Base-by-base conservation (phyloP, 169 alveolate genomes). In the Plasmodium blacklocki region DNA sequence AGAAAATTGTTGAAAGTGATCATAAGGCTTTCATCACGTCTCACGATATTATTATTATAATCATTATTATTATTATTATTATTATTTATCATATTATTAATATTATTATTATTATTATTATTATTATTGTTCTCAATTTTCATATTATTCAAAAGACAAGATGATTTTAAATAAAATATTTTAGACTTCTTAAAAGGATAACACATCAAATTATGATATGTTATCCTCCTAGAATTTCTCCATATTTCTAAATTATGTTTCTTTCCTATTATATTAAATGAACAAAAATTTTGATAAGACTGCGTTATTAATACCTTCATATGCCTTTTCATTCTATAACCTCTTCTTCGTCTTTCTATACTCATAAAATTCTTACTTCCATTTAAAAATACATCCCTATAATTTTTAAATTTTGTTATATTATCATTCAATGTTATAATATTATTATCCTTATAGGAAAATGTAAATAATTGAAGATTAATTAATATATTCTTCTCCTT, bases 261-360 rank as follows among this genome's bases (percentile, higher is more conserved):
- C 68, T 86, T 86, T 18, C 92, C 92, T 21, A 86, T 86, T 47
- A 86, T 86, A 62, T 72, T 86, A 86, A 86, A 86, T 19, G 92
- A 26, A 45, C 92, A 86, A 14, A 71, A 86, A 56, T 86, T 86
- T 72, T 86, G 56, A 72, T 86, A 86, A 4, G 92, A 70, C 18
- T 86, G 92, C 2, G 92, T 86, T 47, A 86, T 86, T 72, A 86
- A 62, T 1, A 73, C 92, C 64, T 86, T 86, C 19, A 86, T 54
- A 62, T 86, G 71, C 72, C 62, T 71, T 39, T 72, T 86, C 5
- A 71, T 72, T 39, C 23, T 72, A 26, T 60, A 54, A 21, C 18
- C 12, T 54, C 66, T 86, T 63, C 63, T 86, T 86, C 63, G 71
- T 39, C 39, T 86, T 12, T 86, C 74, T 21, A 50, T 60, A 18